phyloP scores from a whole-genome alignment of 169 alveolate species.

The Fabrea salina region DNA sequence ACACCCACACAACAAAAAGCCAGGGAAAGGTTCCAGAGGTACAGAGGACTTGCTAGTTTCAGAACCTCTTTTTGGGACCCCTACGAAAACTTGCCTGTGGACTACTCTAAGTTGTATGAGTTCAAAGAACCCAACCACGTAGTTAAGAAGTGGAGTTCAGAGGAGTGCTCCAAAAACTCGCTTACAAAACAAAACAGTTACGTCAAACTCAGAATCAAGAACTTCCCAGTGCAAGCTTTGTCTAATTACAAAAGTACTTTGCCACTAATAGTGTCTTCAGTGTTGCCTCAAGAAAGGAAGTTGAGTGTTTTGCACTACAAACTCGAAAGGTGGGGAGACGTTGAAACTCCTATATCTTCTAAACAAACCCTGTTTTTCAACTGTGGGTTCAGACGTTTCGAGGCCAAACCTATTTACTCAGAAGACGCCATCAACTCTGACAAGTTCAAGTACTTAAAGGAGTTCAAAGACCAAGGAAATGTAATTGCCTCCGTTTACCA shows the following conservation, averaged over 20 bases:
- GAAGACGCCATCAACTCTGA: conserved; percentile 60
- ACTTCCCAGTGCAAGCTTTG: conserved; percentile 49
- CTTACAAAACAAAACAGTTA: conserved; percentile 65
- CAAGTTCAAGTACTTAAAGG: conserved; percentile 71
- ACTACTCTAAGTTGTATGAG: conserved; percentile 85
- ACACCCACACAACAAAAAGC: conserved; percentile 81
- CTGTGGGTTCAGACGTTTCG: conserved; percentile 91
- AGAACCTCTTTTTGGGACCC: conserved; percentile 91
- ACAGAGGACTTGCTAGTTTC: conserved; percentile 87
- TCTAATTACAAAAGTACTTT: conserved; percentile 28
- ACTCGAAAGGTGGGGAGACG: conserved; percentile 65
- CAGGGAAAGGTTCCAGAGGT: conserved; percentile 84
- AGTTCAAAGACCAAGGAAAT: conserved; percentile 68
- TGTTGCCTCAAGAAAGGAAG: conserved; percentile 92
- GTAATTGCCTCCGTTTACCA: conserved; percentile 74
- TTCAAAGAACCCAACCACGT: conserved; percentile 80
- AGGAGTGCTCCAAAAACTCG: conserved; percentile 60
- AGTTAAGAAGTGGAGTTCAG: conserved; percentile 54
- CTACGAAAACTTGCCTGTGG: conserved; percentile 89
- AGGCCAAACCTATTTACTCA: conserved; percentile 74
- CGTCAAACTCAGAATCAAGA: conserved; percentile 51
- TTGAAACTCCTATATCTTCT: conserved; percentile 71
- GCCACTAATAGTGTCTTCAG: conserved; percentile 84
- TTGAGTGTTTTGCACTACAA: conserved; percentile 89
- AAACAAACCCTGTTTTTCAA: conserved; percentile 80